These are phyloP conservation scores for Wickerhamomyces canadensis DNA, from an alignment of 805 yeast species.

Conservation along the genomic window DNA sequence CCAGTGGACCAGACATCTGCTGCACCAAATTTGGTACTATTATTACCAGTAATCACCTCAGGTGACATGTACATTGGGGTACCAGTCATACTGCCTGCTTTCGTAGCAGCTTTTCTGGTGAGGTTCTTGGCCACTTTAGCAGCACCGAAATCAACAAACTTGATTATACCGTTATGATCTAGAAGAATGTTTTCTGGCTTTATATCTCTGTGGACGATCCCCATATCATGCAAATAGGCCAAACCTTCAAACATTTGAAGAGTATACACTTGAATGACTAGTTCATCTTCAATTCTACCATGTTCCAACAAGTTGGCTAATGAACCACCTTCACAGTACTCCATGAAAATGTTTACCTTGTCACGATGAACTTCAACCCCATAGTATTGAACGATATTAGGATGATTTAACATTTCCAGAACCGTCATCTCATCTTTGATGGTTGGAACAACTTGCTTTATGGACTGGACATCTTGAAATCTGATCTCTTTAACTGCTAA, in stretches of 20 bases:
- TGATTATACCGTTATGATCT: constrained; percentile 89
- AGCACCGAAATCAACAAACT: constrained; percentile 96
- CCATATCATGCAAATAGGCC: constrained; percentile 89
- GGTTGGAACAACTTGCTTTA: constrained; percentile 77
- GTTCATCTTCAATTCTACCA: constrained; percentile 93
- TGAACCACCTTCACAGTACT: constrained; percentile 94
- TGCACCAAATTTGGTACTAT: constrained; percentile 33
- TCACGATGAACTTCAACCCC: constrained; percentile 98
- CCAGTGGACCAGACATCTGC: constrained; percentile 95
- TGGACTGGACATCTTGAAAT: constrained; percentile 81
- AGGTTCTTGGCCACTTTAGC: constrained; percentile 76
- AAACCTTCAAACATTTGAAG: constrained; percentile 92
- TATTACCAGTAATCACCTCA: constrained; percentile 80
- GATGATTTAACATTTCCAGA: constrained; percentile 89
- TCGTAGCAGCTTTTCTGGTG: constrained; percentile 35
- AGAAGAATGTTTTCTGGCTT: constrained; percentile 91
- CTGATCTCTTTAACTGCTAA: constrained; percentile 96
- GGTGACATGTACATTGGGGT: constrained; percentile 99
- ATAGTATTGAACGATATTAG: constrained; percentile 91
- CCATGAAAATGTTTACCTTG: constrained; percentile 94
- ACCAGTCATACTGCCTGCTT: constrained; percentile 51
- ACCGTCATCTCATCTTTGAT: constrained; percentile 97
- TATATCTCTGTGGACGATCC: constrained; percentile 94
- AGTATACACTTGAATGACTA: constrained; percentile 84
- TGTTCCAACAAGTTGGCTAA: constrained; percentile 78